Evolutionary conservation across 148 eudicot species (phyloP).

Genomic region (Euryodendron excelsum): DNA sequence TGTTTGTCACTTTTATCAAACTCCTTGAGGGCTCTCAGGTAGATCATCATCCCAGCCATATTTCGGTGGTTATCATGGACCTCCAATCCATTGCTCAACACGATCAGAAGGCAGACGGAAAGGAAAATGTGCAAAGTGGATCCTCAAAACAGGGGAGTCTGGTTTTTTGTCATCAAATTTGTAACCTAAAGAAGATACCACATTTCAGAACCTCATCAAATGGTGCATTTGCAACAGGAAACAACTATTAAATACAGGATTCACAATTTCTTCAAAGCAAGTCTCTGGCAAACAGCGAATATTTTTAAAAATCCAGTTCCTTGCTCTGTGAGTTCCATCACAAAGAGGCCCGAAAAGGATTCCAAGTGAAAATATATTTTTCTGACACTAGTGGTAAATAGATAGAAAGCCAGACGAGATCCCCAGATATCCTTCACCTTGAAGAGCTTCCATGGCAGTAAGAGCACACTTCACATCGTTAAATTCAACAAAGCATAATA

Average conservation of each 20-base stretch:
- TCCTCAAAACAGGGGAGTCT: constrained; percentile 53
- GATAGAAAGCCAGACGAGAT: neutral
- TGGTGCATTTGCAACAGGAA: neutral
- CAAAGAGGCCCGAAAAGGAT: neutral
- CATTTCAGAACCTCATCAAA: neutral
- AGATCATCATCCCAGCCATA: neutral
- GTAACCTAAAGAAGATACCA: constrained; percentile 59
- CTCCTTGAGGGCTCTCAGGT: neutral
- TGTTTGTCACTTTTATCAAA: neutral
- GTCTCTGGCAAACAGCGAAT: neutral
- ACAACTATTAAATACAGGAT: neutral
- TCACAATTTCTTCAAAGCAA: neutral
- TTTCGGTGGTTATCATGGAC: constrained; percentile 7
- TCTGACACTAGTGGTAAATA: neutral
- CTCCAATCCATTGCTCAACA: constrained; percentile 28
- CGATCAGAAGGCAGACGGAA: constrained; percentile 58
- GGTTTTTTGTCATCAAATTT: constrained; percentile 83
- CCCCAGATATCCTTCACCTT: constrained; percentile 46
- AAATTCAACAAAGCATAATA: constrained; percentile 90
- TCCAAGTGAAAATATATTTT: neutral
- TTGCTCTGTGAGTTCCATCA: neutral
- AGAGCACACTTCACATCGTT: constrained; percentile 75
- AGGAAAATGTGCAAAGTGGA: constrained; percentile 88
- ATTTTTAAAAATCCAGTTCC: neutral
- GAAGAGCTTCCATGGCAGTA: constrained; percentile 93